phyloP scores from a whole-genome alignment of 2,329 filamentous ascomycete species.

The Aspergillus candidus region DNA sequence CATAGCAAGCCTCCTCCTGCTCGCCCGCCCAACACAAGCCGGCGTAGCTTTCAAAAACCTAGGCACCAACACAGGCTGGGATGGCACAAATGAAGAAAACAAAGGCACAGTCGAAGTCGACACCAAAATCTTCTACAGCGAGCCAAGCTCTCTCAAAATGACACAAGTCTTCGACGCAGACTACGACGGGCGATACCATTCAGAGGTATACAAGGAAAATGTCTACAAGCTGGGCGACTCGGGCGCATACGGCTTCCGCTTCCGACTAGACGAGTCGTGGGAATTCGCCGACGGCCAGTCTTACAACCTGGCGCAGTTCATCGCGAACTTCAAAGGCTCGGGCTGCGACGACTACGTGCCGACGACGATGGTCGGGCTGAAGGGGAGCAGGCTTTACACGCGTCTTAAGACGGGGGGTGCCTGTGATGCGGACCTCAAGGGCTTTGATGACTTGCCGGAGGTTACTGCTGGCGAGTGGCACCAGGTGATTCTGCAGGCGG shows the following conservation, averaged over 20 bases:
- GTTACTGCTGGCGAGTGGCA: slow-evolving; percentile 45
- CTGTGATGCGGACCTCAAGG: slow-evolving; percentile 29
- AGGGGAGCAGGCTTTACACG: slow-evolving; percentile 39
- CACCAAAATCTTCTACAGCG: slow-evolving; percentile 37
- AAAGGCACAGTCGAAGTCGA: slow-evolving; percentile 40
- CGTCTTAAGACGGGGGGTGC: slow-evolving; percentile 40
- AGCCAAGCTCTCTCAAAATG: slow-evolving; percentile 41
- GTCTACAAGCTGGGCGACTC: slow-evolving; percentile 43
- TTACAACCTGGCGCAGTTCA: slow-evolving; percentile 49
- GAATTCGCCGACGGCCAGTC: slow-evolving; percentile 40
- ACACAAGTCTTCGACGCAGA: slow-evolving; percentile 32
- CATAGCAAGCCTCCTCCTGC: not conserved
- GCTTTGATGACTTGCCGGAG: slow-evolving; percentile 32
- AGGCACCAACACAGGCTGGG: slow-evolving; percentile 38
- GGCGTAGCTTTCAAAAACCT: slow-evolving; percentile 18
- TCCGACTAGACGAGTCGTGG: slow-evolving; percentile 45
- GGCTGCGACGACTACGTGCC: slow-evolving; percentile 47
- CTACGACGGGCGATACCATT: slow-evolving; percentile 46
- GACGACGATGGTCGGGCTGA: slow-evolving; percentile 45
- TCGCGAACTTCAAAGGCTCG: slow-evolving; percentile 43
- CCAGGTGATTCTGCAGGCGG: slow-evolving; percentile 41
- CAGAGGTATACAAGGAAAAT: slow-evolving; percentile 42
- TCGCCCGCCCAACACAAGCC: slow-evolving; percentile 2
- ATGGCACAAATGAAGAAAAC: slow-evolving; percentile 36
- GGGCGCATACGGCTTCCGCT: slow-evolving; percentile 48